A percentile compares a stretch with the other conserved stretches of the same genome.
Conservation (phyloP, 139 green algal species). For the Picochlorum costavermella region DNA sequence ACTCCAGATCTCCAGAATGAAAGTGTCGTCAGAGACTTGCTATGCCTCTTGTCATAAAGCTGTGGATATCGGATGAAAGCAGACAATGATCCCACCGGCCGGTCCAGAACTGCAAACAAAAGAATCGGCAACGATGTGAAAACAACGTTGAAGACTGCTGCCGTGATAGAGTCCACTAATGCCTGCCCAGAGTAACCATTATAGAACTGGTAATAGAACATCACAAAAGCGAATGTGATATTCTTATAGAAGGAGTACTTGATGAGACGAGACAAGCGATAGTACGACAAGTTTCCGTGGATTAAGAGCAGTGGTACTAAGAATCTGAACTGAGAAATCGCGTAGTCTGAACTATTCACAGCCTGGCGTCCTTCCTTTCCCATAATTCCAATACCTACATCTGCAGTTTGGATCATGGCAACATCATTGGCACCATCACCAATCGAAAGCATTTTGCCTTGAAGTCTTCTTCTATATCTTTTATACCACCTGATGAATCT, state of each 20-base stretch:
- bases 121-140: conserved; percentile 81
- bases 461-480: conserved; percentile 16
- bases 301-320: conserved; percentile 87
- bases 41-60: conserved; percentile 48
- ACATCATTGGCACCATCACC: conserved; percentile 98
- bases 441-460: conserved; percentile 84
- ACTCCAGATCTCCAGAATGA: conserved; percentile 53
- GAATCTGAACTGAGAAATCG: conserved; percentile 83
- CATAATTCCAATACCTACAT: conserved; percentile 94
- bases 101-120: conserved; percentile 69
- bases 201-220: conserved; percentile 61
- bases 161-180: conserved; percentile 48
- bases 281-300: conserved; percentile 82
- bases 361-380: conserved; percentile 89
- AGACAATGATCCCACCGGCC: conserved; percentile 33
- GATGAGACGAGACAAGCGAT: conserved; percentile 74
- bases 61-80: conserved; percentile 43
- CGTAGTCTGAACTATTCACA: conserved; percentile 85
- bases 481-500: conserved; percentile 23
- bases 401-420: conserved; percentile 86
- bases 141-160: conserved; percentile 49
- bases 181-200: conserved; percentile 25
- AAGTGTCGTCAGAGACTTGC: conserved; percentile 28
- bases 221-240: conserved; percentile 79
- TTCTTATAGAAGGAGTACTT: conserved; percentile 99